Base-by-base conservation (phyloP, 805 yeast species). In the Kurtzmaniella cleridarum region DNA sequence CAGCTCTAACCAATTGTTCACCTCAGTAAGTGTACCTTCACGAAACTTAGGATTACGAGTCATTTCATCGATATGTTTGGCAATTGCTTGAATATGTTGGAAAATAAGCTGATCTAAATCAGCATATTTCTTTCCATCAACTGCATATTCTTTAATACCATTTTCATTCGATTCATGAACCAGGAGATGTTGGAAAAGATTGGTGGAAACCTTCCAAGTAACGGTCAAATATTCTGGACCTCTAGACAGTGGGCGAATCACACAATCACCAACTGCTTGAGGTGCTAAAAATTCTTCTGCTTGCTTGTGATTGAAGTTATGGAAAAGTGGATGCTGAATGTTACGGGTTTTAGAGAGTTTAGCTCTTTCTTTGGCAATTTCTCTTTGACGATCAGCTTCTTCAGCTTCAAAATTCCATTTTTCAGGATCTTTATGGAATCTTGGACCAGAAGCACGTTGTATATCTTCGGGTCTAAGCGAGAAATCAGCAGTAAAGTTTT, bases 191-290 rank as follows among this genome's bases (percentile, higher is more conserved):
- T 93, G 98, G 64, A 84, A 93, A 45, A 91, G 65, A 57, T 82
- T 84, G 55, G 86, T 91, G 43, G 86, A 93, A 34, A 93, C 90
- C 59, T 93, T 93, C 97, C 98, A 93, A 0, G 99, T 91, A 31
- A 91, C 81, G 2, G 96, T 89, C 49, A 93, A 72, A 60, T 81
- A 96, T 46, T 87, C 85, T 34, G 76, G 72, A 32, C 98, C 98
- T 45, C 81, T 79, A 8, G 95, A 87, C 0, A 97, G 88, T 14
- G 98, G 99, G 49, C 99, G 77, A 40, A 93, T 84, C 15, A 93
- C 95, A 63, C 88, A 77, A 50, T 87, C 95, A 38, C 99, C 99
- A 47, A 90, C 82, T 32, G 81, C 77, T 56, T 84, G 76, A 17
- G 96, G 86, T 15, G 96, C 96, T 52, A 93, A 73, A 49, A 75